Percentiles rank a stretch among this genome's conserved stretches.
These are phyloP conservation scores for Pseudocercospora crystallina DNA, from an alignment of 2,329 filamentous ascomycete genomes.

Conservation along the genomic window DNA sequence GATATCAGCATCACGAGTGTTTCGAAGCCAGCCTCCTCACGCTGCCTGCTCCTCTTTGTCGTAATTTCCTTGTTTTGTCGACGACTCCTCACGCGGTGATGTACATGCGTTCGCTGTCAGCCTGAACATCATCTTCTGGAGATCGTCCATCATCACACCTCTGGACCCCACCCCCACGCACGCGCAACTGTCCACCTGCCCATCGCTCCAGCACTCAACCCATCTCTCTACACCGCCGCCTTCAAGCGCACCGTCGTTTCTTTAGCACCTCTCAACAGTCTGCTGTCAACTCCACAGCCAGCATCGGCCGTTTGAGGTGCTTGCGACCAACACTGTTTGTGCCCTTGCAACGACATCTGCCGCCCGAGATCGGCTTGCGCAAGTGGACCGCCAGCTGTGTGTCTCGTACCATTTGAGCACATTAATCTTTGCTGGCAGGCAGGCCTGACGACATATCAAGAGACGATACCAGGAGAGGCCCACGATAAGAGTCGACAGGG, in stretches of 20 bases:
- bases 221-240: slow-evolving; percentile 1
- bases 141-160: too few relatives aligned
- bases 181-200: too few relatives aligned
- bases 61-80: not conserved
- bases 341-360: not conserved
- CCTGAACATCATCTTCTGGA: too few relatives aligned
- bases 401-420: slow-evolving; percentile 3
- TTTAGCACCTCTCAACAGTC: not conserved
- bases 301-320: too few relatives aligned
- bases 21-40: too few relatives aligned
- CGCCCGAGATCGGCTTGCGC: not conserved
- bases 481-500: not conserved
- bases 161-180: too few relatives aligned
- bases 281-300: not conserved
- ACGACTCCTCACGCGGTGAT: too few relatives aligned
- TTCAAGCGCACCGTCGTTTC: not conserved
- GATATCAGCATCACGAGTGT: too few relatives aligned
- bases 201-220: too few relatives aligned
- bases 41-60: slow-evolving; percentile 2
- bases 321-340: too few relatives aligned
- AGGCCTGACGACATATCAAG: not conserved
- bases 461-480: not conserved
- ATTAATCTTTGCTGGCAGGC: not conserved
- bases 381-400: slow-evolving; percentile 3
- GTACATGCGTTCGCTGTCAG: too few relatives aligned